Base-by-base conservation (phyloP, 129 eudicot species). In the Gnaphalium uliginosum region DNA sequence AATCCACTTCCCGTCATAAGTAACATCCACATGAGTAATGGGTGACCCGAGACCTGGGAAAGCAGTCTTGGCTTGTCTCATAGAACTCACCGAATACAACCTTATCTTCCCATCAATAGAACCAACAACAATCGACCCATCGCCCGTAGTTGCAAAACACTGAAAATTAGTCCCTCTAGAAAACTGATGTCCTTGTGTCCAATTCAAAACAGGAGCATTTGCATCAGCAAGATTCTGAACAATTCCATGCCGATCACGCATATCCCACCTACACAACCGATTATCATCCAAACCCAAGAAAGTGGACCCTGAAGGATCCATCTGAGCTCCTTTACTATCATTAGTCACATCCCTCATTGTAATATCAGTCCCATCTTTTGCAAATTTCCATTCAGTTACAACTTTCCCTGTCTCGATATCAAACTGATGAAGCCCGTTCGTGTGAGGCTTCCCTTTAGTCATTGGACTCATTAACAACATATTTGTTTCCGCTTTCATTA, bases 151-250 rank as follows among this genome's bases (percentile, higher is more conserved):
- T 9, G 99, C 99, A 87, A 94, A 94, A 62, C 99, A 94, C 81
- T 87, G 97, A 72, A 94, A 94, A 67, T 94, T 91, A 60, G 99
- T 94, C 21, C 97, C 97, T 74, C 99, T 81, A 4, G 99, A 90
- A 62, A 94, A 94, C 78, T 91, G 97, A 83, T 94, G 99, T 27
- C 99, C 99, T 73, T 94, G 97, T 7, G 93, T 83, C 99, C 99
- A 94, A 57, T 91, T 90, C 89, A 94, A 78, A 10, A 94, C 97
- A 7, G 99, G 99, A 4, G 94, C 80, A 72, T 72, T 89, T 51
- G 89, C 85, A 71, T 88, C 85, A 59, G 86, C 93, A 66, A 91
- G 83, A 69, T 89, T 76, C 89, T 94, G 97, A 54, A 94, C 99
- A n/a, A 91, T 89, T 22, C 99, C 99, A 76, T 83, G 79, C 17